Conservation (phyloP, 441 rosid species). For the Pelargonium myrrhifolium region DNA sequence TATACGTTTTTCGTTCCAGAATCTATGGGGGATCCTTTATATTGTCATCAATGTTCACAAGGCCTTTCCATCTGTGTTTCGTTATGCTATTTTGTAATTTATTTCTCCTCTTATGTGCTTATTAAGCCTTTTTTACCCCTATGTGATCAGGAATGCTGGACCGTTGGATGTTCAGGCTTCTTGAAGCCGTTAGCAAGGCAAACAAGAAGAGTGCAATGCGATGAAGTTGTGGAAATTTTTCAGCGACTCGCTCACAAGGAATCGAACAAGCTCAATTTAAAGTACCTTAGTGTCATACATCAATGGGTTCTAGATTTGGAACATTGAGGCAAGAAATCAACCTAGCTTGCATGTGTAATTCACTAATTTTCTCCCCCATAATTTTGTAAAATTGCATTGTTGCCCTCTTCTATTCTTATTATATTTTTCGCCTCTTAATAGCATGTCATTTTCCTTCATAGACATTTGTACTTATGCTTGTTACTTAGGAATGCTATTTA, state of each 20-base stretch:
- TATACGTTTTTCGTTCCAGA: too few species aligned
- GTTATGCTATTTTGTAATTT: neutral
- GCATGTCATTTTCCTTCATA: neutral
- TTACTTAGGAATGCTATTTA: too few species aligned
- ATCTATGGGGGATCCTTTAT: neutral
- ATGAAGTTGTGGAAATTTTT: conserved; percentile 16
- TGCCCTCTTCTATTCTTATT: neutral
- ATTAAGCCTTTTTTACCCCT: neutral
- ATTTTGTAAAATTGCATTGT: conserved; percentile 1
- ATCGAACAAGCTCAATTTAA: neutral
- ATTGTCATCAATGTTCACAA: neutral
- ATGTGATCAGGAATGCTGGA: conserved; percentile 73
- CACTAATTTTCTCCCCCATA: neutral
- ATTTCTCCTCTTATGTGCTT: neutral
- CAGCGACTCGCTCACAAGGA: neutral
- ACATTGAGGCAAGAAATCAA: neutral
- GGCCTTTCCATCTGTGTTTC: neutral
- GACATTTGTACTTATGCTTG: neutral
- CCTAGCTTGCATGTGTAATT: neutral
- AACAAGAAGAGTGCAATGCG: conserved; percentile 30
- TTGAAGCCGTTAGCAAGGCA: conserved; percentile 53
- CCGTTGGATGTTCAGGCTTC: conserved; percentile 86
- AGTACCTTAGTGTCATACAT: neutral
- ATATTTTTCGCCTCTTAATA: neutral
- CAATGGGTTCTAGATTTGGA: neutral